Evolutionary conservation across 2,329 filamentous ascomycete species (phyloP).

Genomic region (Teratosphaeria destructans): DNA sequence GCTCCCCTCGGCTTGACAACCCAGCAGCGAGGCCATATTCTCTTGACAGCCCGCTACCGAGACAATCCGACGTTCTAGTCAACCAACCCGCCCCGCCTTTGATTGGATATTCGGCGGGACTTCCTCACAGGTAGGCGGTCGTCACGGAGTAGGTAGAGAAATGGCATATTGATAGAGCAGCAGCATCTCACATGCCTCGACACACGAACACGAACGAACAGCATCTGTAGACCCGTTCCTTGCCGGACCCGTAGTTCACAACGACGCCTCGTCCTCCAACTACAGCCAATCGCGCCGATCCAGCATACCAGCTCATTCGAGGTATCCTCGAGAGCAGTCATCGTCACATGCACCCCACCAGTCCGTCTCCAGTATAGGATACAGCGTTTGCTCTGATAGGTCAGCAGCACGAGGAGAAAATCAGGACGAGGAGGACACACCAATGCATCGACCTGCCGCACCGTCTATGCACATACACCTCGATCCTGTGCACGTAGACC

Average conservation of each 20-base stretch:
- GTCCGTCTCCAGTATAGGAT: constrained; percentile 15
- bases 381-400: constrained; percentile 9
- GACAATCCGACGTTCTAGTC: constrained; percentile 18
- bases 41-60: constrained; percentile 21
- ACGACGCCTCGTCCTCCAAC: constrained; percentile 9
- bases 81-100: constrained; percentile 23
- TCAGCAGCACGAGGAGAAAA: neutral
- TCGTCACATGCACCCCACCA: constrained; percentile 16
- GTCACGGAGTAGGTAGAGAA: neutral
- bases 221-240: constrained; percentile 21
- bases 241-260: constrained; percentile 15
- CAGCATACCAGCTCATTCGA: constrained; percentile 14
- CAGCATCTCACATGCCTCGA: neutral
- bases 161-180: neutral
- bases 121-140: neutral
- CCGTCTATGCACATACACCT: constrained; percentile 25
- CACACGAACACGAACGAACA: constrained; percentile 12
- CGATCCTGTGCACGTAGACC: constrained; percentile 22
- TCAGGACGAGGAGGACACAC: neutral
- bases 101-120: constrained; percentile 15
- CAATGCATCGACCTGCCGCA: constrained; percentile 10
- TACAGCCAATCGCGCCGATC: constrained; percentile 16
- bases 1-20: constrained; percentile 27
- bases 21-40: constrained; percentile 21
- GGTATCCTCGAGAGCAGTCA: constrained; percentile 18